These are phyloP conservation scores for Backusella circina DNA, from an alignment of 192 early-diverging fungal species.

Conservation along the genomic window DNA sequence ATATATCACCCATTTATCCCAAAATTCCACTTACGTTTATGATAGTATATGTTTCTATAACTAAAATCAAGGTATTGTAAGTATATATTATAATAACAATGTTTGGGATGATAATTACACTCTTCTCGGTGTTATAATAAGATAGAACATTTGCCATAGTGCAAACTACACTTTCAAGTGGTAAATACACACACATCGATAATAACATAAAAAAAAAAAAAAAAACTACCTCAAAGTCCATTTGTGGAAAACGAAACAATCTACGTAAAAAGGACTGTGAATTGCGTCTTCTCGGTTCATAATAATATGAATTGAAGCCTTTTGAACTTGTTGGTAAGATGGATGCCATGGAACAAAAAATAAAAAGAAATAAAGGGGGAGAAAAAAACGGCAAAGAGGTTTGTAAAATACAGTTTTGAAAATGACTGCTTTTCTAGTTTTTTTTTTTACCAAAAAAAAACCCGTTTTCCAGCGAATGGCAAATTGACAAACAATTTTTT, in stretches of 20 bases:
- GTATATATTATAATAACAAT: neutral
- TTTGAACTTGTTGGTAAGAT: constrained; percentile 1
- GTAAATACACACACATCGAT: too few relatives aligned
- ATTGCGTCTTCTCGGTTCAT: neutral
- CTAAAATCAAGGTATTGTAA: constrained; percentile 35
- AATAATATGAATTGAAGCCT: neutral
- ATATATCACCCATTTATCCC: too few relatives aligned
- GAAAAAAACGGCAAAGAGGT: neutral
- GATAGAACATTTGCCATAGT: constrained; percentile 85
- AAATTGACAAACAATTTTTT: neutral
- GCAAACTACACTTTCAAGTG: constrained; percentile 54
- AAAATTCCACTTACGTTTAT: constrained; percentile 71
- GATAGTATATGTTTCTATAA: constrained; percentile 93
- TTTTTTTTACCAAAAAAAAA: neutral
- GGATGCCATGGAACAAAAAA: neutral
- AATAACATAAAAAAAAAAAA: neutral
- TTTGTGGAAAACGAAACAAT: constrained; percentile 42
- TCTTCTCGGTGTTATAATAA: constrained; percentile 76
- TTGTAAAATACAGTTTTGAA: too few relatives aligned
- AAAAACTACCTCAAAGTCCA: constrained; percentile 68
- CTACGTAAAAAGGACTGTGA: neutral
- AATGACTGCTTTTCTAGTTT: neutral
- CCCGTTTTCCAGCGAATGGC: neutral
- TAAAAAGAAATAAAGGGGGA: neutral
- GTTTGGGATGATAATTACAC: constrained; percentile 53